Evolutionary conservation across 1,284 basidiomycete genomes (phyloP), one percentile per base, ranked within the genome.

Genomic region (Leccinum ponderosum): DNA sequence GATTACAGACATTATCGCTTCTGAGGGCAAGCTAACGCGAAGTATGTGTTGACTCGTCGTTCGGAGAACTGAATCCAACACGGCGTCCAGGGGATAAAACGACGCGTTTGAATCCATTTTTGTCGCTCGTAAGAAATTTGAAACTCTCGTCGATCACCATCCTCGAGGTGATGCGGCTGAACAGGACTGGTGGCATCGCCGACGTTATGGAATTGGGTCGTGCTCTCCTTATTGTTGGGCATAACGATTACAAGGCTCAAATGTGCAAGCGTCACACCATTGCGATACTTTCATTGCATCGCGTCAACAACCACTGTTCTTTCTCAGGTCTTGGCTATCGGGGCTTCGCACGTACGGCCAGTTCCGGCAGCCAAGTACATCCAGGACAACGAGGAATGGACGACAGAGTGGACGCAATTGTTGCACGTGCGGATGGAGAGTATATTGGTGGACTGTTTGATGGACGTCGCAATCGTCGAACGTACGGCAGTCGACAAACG

Each of bases 121-220:
- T 98, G 7, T 78, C 82, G 1, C 83, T 96, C 0, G 80, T 99
- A 20, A 37, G 35, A 84, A 87, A 9, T 80, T 90, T 0, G 86
- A 93, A 55, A 92, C 82, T 98, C 15, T 94, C 94, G 0, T 81
- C 97, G 25, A 89, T 98, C 70, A 91, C 93, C 4, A 94, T 98
- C 64, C 82, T 97, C 37, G 95, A 98, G 74, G 75, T 96, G 56
- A 93, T 98, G 91, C 86, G 93, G 15, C 77, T 95, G 52, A 85
- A 90, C 53, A 90, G 91, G 5, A 83, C 85, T 1, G 91, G 92
- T 17, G 93, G 93, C 27, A 83, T 95, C 6, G 72, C 81, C 0
- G 88, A 93, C 57, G 97, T 95, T 1, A 94, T 97, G 89, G 98
- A 97, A 78, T 91, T 94, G 0, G 86, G 95, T 1, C 84, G 93